Percentiles rank a stretch among this genome's conserved stretches.
Conservation (phyloP, 345 rosid genomes). For the Rhodomyrtus tomentosa region DNA sequence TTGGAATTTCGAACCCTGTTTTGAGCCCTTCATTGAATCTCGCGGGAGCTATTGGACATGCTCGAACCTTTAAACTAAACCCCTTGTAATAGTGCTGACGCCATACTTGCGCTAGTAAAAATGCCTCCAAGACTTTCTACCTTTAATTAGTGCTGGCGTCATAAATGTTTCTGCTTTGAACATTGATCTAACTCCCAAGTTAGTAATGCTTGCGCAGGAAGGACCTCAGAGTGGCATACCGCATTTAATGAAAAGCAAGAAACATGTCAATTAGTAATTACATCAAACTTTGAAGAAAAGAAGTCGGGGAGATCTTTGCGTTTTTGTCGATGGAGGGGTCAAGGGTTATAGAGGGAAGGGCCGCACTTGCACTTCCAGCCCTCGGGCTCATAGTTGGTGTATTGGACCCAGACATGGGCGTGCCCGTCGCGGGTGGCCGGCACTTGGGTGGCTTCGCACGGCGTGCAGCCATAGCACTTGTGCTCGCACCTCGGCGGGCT, state of each 20-base stretch:
- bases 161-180: too few relatives aligned
- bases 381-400: constrained; percentile 77
- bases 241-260: too few relatives aligned
- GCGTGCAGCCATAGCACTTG: constrained; percentile 68
- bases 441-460: constrained; percentile 70
- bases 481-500: constrained; percentile 71
- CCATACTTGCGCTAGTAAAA: too few relatives aligned
- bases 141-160: too few relatives aligned
- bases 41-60: background rate
- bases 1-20: too few relatives aligned
- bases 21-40: background rate
- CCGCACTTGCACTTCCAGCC: constrained; percentile 87
- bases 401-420: constrained; percentile 24
- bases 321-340: background rate
- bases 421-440: constrained; percentile 29
- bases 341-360: constrained; percentile 45
- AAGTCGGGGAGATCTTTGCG: background rate
- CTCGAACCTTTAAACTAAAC: background rate
- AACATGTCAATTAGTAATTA: background rate
- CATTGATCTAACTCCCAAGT: too few relatives aligned
- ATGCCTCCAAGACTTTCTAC: too few relatives aligned
- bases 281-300: background rate
- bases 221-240: too few relatives aligned
- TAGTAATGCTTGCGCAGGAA: too few relatives aligned
- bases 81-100: too few relatives aligned